Base-by-base conservation (phyloP, 2,329 filamentous ascomycete species). In the Alternaria brassicicola region DNA sequence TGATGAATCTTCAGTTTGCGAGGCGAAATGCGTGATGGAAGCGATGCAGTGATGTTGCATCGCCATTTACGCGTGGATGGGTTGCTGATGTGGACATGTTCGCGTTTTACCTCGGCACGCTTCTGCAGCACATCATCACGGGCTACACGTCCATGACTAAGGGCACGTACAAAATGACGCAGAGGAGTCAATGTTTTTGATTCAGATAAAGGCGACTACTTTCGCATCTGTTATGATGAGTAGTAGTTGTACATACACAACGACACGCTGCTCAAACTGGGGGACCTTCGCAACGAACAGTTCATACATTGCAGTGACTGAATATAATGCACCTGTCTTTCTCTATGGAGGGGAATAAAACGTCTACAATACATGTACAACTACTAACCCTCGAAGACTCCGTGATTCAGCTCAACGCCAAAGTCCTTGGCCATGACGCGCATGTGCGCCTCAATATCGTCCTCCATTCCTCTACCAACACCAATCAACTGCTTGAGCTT, bases 401-500 rank as follows among this genome's bases (percentile, higher is more conserved):
- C 87, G 75, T 96, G 92, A 74, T 96, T 90, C 65, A 98, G 79
- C 77, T 98, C 93, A 3, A 98, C 87, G 0, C 95, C 95, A 79
- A 95, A 93, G 67, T 96, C 93, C 74, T 90, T 92, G 1, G 93
- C 94, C 83, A 97, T 91, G 56, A 84, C 86, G 78, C 86, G 89
- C 93, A 98, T 96, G 67, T 89, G 86, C 72, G 86, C 85, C 81
- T 98, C 95, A 61, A 98, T 88, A 75, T 94, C 92, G 73, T 97
- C 94, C 75, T 98, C 95, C 90, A 98, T 95, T 0, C 93, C 93
- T 9, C 88, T 84, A 0, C 93, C 92, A 3, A 88, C 77, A 0
- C 91, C 91, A 12, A 97, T 73, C 74, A 86, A 85, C 79, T 98
- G 93, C 65, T 87, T 85, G 6, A 96, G 49, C 79, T 90, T 91